These are phyloP conservation scores for Lichtheimia ramosa DNA, from an alignment of 371 early-diverging fungal genomes.

Conservation along the genomic window DNA sequence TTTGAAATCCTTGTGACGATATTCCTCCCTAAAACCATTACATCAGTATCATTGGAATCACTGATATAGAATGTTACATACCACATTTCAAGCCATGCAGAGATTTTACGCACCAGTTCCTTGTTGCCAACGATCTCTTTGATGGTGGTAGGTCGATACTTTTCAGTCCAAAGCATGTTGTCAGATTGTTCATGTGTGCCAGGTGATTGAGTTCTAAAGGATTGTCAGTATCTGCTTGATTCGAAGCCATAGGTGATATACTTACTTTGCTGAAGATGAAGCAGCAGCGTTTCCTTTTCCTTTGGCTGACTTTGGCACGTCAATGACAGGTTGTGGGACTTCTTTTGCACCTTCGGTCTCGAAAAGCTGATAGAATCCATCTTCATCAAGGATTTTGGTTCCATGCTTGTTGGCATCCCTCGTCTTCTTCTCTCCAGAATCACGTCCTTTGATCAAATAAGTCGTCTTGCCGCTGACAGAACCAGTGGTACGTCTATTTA, in stretches of 20 bases:
- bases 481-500: slow-evolving; percentile 75
- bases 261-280: not conserved
- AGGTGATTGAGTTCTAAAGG: not conserved
- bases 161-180: slow-evolving; percentile 91
- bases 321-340: slow-evolving; percentile 17
- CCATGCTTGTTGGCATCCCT: slow-evolving; percentile 79
- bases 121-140: slow-evolving; percentile 96
- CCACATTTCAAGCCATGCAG: slow-evolving; percentile 79
- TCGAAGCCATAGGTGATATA: too few relatives aligned
- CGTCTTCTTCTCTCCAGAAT: slow-evolving; percentile 92
- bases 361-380: slow-evolving; percentile 84
- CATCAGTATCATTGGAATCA: not conserved
- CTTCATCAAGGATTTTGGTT: slow-evolving; percentile 85
- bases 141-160: slow-evolving; percentile 86
- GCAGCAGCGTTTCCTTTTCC: too few relatives aligned
- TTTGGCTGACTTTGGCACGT: not conserved
- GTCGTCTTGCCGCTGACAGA: slow-evolving; percentile 89
- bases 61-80: slow-evolving; percentile 18
- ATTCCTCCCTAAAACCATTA: slow-evolving; percentile 23
- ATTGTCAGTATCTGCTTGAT: not conserved
- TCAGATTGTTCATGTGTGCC: not conserved
- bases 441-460: slow-evolving; percentile 89
- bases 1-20: slow-evolving; percentile 18
- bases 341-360: slow-evolving; percentile 40
- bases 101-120: slow-evolving; percentile 63